Evolutionary conservation across 495 filamentous ascomycete genomes (phyloP).

Genomic region (Monascus purpureus): DNA sequence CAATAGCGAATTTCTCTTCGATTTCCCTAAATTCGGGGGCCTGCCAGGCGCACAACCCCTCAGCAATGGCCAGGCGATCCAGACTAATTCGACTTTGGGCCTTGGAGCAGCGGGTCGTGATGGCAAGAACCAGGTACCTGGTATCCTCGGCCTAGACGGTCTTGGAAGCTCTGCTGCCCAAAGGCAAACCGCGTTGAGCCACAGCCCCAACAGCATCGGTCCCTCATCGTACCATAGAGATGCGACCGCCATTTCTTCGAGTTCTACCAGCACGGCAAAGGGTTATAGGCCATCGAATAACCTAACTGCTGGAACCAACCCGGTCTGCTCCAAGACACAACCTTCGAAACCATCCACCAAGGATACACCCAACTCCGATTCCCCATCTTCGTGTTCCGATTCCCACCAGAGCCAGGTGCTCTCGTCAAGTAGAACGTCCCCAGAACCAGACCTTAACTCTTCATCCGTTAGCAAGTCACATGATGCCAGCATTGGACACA

Average conservation of each 20-base stretch:
- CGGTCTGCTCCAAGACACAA: conserved; percentile 8
- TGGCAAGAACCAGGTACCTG: conserved; percentile 20
- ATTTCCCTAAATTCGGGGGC: conserved; percentile 85
- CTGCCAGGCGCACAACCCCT: conserved; percentile 51
- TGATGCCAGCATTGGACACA: conserved; percentile 20
- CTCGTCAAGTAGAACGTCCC: conserved; percentile 81
- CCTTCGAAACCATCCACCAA: too few species aligned
- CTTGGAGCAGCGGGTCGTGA: conserved; percentile 6
- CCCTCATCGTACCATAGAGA: too few species aligned
- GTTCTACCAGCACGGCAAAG: too few species aligned
- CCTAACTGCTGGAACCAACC: conserved; percentile 1
- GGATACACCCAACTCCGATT: conserved; percentile 33
- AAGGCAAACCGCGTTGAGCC: conserved; percentile 2
- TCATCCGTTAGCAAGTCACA: conserved; percentile 44
- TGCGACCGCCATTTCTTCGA: too few species aligned
- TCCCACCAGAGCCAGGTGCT: conserved; percentile 45
- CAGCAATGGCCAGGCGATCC: conserved; percentile 28
- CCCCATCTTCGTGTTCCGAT: conserved; percentile 40
- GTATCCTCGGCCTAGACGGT: conserved; percentile 18
- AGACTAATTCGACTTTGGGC: conserved; percentile 13
- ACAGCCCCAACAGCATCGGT: not conserved
- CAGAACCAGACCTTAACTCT: conserved; percentile 48
- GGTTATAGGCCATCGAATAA: conserved; percentile 5
- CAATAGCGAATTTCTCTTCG: conserved; percentile 80
- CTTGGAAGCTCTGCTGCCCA: conserved; percentile 5